Evolutionary conservation across 768 basidiomycete genomes (phyloP), one percentile per base, ranked within the genome.

Genomic region (Cystofilobasidium bisporidii): DNA sequence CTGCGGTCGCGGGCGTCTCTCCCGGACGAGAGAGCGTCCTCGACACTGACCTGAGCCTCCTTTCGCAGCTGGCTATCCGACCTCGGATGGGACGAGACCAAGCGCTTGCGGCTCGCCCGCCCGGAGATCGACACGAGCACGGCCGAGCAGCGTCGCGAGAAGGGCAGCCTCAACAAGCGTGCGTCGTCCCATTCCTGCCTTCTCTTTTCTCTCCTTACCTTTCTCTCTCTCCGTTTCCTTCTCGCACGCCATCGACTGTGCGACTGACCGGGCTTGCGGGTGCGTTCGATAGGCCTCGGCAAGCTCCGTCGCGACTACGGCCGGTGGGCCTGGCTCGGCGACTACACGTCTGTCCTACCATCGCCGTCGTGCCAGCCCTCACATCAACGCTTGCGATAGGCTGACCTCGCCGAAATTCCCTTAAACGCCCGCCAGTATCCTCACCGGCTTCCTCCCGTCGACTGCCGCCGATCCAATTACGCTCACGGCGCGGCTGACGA

Each of bases 121-220:
- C 53, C 53, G 2, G 30, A 28, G 53, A 11, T 56, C 17, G 53
- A 56, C 30, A 10, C 11, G 17, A n/a, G 6, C 18, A 30, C 53
- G 17, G 53, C 26, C 18, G 30, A 32, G 18, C 14, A 56, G 53
- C 53, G 53, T 11, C 2, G 6, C 11, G 30, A 56, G 30, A 56
- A 32, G 28, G 53, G 53, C 17, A 56, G 30, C 53, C 53, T 56
- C 28, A 56, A 56, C 53, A 56, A 56, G 53, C 53, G 53, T 56
- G 26, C 53, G 53, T 56, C 5, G 17, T 10, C 12, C 3, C 53
- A n/a, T n/a, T n/a, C n/a, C n/a, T n/a, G 6, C 50, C 6, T 20
- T 30, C 24, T 55, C n/a, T 9, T 26, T 55, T 20, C 45, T 9
- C 9, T 3, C 24, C 50, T 55, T 26, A 6, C 20, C 50, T 9